These are phyloP conservation scores for Podaxis rugospora DNA, from an alignment of 768 basidiomycete species.

Conservation along the genomic window DNA sequence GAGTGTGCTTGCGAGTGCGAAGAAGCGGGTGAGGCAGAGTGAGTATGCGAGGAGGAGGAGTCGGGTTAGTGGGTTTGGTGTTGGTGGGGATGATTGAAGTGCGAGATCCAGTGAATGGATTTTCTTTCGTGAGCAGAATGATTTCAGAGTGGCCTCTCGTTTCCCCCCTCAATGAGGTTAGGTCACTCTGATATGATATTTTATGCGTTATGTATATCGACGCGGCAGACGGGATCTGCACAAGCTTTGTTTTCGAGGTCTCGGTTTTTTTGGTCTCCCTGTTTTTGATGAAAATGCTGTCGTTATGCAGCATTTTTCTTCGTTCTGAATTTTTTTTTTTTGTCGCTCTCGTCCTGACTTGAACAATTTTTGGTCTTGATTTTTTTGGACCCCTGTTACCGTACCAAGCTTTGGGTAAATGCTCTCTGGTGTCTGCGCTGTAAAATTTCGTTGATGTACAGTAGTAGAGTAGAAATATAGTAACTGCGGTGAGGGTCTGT, in stretches of 20 bases:
- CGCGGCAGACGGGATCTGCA: not conserved
- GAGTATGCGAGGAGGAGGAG: conserved; percentile 64
- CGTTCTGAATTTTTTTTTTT: not conserved
- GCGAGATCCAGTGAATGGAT: not conserved
- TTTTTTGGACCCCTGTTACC: not conserved
- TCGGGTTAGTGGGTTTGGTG: conserved; percentile 17
- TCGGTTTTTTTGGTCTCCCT: not conserved
- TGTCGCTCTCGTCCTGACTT: not conserved
- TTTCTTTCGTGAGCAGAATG: not conserved
- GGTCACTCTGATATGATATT: not conserved
- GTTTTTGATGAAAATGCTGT: not conserved
- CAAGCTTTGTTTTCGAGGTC: not conserved
- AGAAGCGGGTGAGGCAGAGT: conserved; percentile 72
- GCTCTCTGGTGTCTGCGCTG: not conserved
- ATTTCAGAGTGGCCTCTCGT: not conserved
- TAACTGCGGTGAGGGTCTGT: not conserved
- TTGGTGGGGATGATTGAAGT: not conserved
- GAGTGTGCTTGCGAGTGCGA: conserved; percentile 53
- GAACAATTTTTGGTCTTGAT: not conserved
- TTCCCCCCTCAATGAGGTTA: not conserved
- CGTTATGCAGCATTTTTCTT: not conserved
- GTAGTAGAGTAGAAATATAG: not conserved
- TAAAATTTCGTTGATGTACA: not conserved
- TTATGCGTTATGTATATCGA: not conserved
- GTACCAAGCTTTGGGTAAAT: not conserved